phyloP scores from a whole-genome alignment of 2,329 filamentous ascomycete genomes.

The Scleromitrula shiraiana region DNA sequence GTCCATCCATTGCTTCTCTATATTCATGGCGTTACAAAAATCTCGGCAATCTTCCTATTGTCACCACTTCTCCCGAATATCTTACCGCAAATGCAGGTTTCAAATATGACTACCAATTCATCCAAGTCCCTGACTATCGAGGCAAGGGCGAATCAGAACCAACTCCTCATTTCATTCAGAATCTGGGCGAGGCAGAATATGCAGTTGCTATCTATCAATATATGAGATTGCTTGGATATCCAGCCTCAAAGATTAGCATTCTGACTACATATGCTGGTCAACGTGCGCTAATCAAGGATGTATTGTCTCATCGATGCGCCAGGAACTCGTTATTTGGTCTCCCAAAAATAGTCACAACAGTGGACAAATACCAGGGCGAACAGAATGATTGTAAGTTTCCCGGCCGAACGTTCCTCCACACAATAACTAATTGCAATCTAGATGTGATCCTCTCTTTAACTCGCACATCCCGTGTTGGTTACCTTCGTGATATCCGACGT shows the following conservation, averaged over 20 bases:
- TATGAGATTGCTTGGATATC: conserved; percentile 92
- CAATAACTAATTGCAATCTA: conserved; percentile 31
- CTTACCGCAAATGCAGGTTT: conserved; percentile 82
- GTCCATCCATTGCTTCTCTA: conserved; percentile 77
- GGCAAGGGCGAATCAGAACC: conserved; percentile 82
- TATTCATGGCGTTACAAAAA: conserved; percentile 90
- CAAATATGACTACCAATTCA: conserved; percentile 91
- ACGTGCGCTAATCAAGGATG: conserved; percentile 77
- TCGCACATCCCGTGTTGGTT: conserved; percentile 80
- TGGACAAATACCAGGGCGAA: conserved; percentile 98
- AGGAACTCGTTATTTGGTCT: conserved; percentile 80
- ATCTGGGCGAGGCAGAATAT: conserved; percentile 94
- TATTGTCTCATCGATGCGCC: conserved; percentile 74
- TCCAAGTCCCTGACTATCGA: conserved; percentile 91
- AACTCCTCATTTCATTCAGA: conserved; percentile 90
- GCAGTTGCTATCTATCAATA: conserved; percentile 93
- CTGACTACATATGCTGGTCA: conserved; percentile 93
- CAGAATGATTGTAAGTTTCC: conserved; percentile 85
- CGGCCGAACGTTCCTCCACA: background rate
- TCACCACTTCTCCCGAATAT: conserved; percentile 64
- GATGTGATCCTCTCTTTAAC: conserved; percentile 92
- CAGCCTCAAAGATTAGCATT: conserved; percentile 66
- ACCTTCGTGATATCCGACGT: conserved; percentile 85
- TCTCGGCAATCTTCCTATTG: conserved; percentile 70
- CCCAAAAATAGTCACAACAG: conserved; percentile 83